Base-by-base conservation (phyloP, 257 asterid species). In the Solanum chiquidenum region DNA sequence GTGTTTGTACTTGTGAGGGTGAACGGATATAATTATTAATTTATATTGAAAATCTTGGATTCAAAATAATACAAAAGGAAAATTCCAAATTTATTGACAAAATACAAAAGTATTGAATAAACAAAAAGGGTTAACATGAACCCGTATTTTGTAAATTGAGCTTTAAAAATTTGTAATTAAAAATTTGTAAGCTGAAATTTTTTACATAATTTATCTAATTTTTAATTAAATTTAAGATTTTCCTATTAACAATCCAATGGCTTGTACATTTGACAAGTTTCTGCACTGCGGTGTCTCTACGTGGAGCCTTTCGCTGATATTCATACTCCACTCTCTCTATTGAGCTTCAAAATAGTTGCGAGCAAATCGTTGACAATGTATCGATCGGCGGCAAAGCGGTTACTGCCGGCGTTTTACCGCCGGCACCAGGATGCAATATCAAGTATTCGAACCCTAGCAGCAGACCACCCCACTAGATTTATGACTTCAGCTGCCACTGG, bases 311-410 rank as follows among this genome's bases (percentile, higher is more conserved):
- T 42, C 14, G 23, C 37, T 77, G 84, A 42, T 77, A n/a, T 38
- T n/a, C 83, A 3, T 13, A 25, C 84, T 77, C 20, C 83, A 42
- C 37, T 13, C 37, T 25, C 62, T 25, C 37, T 8, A 14, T 77
- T 77, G 38, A 44, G 85, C 64, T 44, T 9, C 84, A 79, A 42
- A 79, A 79, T 79, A 25, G 37, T 27, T 14, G 85, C 25, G n/a
- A 44, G 16, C 12, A 77, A 77, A 86, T 69, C 49, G 33, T 55
- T 5, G 44, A 86, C 62, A 31, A 94, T 95, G 98, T 90, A 90
- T 79, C 90, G 96, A 92, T 92, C 92, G 92, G 96, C 93, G 89
- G 94, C 92, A 84, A 92, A 88, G 89, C 91, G 94, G 90, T 74
- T 94, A 35, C 83, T 92, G 0, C 96, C 95, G 93, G 92, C 92